A percentile compares a stretch with the other conserved stretches of the same genome.
Evolutionary conservation across 2,329 filamentous ascomycete species (phyloP).

Genomic region (Pseudogymnoascus sp.): DNA sequence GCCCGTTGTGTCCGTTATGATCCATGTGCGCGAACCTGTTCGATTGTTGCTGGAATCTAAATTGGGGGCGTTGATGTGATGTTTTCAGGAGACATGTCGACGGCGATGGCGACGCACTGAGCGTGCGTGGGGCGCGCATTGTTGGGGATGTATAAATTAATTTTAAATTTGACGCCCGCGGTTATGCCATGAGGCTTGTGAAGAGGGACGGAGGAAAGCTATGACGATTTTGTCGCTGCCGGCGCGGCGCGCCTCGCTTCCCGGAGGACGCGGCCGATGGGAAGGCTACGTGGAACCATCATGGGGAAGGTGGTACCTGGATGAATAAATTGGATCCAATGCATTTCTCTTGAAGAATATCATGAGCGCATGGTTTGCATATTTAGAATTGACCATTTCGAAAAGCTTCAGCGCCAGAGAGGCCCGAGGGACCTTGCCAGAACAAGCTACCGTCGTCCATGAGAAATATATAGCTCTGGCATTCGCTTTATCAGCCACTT

Average conservation of each 20-base stretch:
- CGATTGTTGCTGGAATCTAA: background rate
- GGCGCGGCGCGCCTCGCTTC: slow-evolving; percentile 2
- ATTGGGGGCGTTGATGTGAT: slow-evolving; percentile 6
- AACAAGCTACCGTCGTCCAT: background rate
- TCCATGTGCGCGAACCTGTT: slow-evolving; percentile 1
- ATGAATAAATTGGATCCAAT: slow-evolving; percentile 6
- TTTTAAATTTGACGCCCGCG: slow-evolving; percentile 6
- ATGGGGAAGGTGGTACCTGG: slow-evolving; percentile 4
- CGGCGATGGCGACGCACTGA: background rate
- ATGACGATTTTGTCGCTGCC: slow-evolving; percentile 6
- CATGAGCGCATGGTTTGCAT: background rate
- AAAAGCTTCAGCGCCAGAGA: background rate
- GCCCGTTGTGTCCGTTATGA: background rate
- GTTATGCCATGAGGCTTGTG: slow-evolving; percentile 7
- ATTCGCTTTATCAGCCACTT: background rate
- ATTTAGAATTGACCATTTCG: background rate
- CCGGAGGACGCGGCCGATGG: slow-evolving; percentile 6
- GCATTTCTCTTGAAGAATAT: slow-evolving; percentile 1
- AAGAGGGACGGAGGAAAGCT: background rate
- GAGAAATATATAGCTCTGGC: background rate
- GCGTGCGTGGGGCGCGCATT: slow-evolving; percentile 4
- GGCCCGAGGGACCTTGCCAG: background rate
- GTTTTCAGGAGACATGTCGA: background rate
- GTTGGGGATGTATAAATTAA: background rate
- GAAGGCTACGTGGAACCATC: slow-evolving; percentile 8